Base-by-base conservation (phyloP, 108 stramenopile species). In the Stephanodiscus triporus region DNA sequence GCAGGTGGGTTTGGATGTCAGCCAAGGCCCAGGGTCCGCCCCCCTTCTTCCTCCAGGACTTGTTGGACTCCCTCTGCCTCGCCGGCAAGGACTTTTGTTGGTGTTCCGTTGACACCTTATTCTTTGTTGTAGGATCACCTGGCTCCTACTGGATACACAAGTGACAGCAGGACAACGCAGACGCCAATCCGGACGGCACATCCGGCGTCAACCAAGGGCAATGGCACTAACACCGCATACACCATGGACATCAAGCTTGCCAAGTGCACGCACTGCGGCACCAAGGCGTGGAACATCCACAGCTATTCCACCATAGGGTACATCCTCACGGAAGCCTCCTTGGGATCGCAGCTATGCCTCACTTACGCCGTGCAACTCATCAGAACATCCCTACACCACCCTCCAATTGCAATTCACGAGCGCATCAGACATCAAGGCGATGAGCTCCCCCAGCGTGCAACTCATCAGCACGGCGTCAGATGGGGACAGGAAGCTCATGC, bases 101-200 rank as follows among this genome's bases (percentile, higher is more conserved):
- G 34, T 99, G 98, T 72, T 95, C 95, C 65, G 89, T 98, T 48
- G 97, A 98, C 72, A 98, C 97, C 3, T 85, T 99, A 14, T 98
- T 96, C 82, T 97, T 89, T 76, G 96, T 95, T 47, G 76, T 78
- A 26, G 97, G 95, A 23, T 80, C 83, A 1, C 93, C 93, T 9
- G 95, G 97, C 78, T 83, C 76, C 76, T 95, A 91, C 72, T 89
- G 91, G 70, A 94, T 96, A 70, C 91, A 91, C 79, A 91, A 93
- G 63, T 85, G 95, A 23, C 82, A 85, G 23, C 47, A 63, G 0
- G 84, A 86, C 57, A 83, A 83, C 53, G 87, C 84, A 26, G 86
- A 88, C 20, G 90, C 81, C 26, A 89, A 93, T 66, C 88, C 86
- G 26, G 88, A 84, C 34, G 87, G 87, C 17, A 82, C 76, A 88